Percentiles rank a stretch among this genome's conserved stretches.
Conservation (phyloP, 2,329 filamentous ascomycete genomes). For the Chaetomiaceae sp. region DNA sequence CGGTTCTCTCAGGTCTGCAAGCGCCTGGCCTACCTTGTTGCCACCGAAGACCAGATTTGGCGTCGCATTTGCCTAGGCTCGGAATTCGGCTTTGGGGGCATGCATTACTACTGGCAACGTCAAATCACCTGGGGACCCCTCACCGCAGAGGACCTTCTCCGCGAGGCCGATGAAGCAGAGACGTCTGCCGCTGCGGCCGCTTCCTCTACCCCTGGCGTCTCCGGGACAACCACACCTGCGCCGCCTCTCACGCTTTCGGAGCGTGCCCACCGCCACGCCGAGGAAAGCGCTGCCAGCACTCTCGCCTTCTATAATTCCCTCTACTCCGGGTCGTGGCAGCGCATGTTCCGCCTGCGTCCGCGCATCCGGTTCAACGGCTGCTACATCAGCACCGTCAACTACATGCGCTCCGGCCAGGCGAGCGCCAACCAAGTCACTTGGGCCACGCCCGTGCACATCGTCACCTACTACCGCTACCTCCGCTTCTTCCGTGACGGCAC, state of each 20-base stretch:
- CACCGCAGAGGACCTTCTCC: constrained; percentile 28
- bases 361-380: constrained; percentile 90
- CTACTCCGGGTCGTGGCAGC: constrained; percentile 53
- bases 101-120: constrained; percentile 75
- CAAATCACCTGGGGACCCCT: constrained; percentile 54
- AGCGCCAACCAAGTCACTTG: constrained; percentile 68
- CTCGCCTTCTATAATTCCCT: constrained; percentile 38
- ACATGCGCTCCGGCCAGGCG: constrained; percentile 74
- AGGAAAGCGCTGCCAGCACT: constrained; percentile 35
- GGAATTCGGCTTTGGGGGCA: constrained; percentile 73
- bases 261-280: constrained; percentile 26
- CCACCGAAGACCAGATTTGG: constrained; percentile 84
- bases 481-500: constrained; percentile 91
- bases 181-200: constrained; percentile 23
- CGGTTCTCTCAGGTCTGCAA: constrained; percentile 80
- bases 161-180: constrained; percentile 26
- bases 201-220: neutral
- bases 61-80: constrained; percentile 64
- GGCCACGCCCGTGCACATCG: constrained; percentile 81
- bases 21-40: constrained; percentile 76
- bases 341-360: constrained; percentile 76
- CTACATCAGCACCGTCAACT: constrained; percentile 97
- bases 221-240: neutral
- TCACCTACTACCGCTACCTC: constrained; percentile 96
- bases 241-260: constrained; percentile 35